Percentiles rank a stretch among this genome's conserved stretches.
Evolutionary conservation across 306 rosid species (phyloP).

Genomic region (Psophocarpus tetragonolobus): DNA sequence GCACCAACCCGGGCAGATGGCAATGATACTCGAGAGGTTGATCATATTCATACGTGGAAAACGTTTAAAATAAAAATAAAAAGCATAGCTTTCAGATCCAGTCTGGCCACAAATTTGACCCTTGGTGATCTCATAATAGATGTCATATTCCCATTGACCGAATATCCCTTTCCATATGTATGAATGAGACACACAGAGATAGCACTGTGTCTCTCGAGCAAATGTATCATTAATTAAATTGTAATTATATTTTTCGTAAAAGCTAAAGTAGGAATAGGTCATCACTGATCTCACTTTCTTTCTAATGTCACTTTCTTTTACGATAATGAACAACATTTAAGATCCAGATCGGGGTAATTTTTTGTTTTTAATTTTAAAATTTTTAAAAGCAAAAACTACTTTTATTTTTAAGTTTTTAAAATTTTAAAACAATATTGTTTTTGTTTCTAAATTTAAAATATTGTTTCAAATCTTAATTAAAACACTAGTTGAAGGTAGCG

Average conservation of each 20-base stretch:
- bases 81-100: constrained; percentile 4
- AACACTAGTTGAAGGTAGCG: too few relatives aligned
- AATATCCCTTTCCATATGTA: neutral
- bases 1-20: constrained; percentile 19
- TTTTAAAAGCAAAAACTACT: too few relatives aligned
- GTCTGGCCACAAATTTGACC: constrained; percentile 27
- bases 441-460: too few relatives aligned
- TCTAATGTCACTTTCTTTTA: neutral
- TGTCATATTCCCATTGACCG: constrained; percentile 16
- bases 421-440: too few relatives aligned
- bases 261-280: neutral
- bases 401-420: too few relatives aligned
- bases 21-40: neutral
- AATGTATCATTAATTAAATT: neutral
- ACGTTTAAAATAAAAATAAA: neutral
- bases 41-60: neutral
- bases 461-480: too few relatives aligned
- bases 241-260: neutral
- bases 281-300: neutral
- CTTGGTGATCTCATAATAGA: constrained; percentile 5
- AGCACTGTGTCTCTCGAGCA: neutral
- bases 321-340: neutral
- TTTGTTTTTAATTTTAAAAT: too few relatives aligned
- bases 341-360: too few relatives aligned
- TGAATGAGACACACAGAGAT: neutral